Evolutionary conservation across 345 rosid species (phyloP).

Genomic region (Litchi chinensis): DNA sequence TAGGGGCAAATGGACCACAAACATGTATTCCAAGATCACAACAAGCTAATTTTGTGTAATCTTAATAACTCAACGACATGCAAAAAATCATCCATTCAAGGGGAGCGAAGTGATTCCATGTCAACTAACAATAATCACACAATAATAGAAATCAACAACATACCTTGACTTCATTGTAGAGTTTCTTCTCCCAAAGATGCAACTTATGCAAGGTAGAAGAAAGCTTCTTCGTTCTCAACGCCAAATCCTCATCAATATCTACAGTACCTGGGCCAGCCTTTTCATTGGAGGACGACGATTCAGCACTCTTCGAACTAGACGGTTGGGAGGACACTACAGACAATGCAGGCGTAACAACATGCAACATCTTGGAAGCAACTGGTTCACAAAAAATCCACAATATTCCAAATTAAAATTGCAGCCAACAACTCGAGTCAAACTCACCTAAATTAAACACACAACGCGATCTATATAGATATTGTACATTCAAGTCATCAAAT

Average conservation of each 20-base stretch:
- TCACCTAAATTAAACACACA: constrained; percentile 8
- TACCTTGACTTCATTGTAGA: constrained; percentile 92
- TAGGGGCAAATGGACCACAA: neutral
- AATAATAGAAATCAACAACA: constrained; percentile 2
- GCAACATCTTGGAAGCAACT: constrained; percentile 65
- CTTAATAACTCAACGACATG: neutral
- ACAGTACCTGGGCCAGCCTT: constrained; percentile 40
- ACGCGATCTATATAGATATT: neutral
- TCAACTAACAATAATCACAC: neutral
- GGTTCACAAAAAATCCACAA: constrained; percentile 31
- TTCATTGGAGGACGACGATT: constrained; percentile 42
- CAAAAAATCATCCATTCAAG: neutral
- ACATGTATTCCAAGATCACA: neutral
- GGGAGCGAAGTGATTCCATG: neutral
- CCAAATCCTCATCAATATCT: constrained; percentile 73
- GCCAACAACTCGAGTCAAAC: constrained; percentile 19
- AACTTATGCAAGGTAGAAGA: constrained; percentile 89
- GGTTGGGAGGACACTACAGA: constrained; percentile 55
- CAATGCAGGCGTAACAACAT: constrained; percentile 55
- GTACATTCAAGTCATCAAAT: neutral
- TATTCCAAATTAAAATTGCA: constrained; percentile 12
- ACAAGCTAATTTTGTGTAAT: neutral
- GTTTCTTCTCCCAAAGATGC: constrained; percentile 94
- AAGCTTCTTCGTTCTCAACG: constrained; percentile 67
- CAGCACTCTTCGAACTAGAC: constrained; percentile 57